These are phyloP conservation scores for Beauveria brongniartii DNA, from an alignment of 2,329 filamentous ascomycete genomes.

Conservation along the genomic window DNA sequence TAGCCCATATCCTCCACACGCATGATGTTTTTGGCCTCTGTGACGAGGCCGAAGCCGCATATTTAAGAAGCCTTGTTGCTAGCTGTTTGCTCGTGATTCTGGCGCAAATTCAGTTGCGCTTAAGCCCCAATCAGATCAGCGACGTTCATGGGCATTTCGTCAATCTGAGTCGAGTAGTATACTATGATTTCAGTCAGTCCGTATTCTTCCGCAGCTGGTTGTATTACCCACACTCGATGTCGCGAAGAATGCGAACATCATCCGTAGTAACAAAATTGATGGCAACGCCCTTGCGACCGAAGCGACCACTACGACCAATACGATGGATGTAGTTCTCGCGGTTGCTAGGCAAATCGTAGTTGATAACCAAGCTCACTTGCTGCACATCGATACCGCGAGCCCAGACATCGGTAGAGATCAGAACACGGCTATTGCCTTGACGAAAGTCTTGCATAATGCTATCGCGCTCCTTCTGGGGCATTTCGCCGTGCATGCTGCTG, in stretches of 20 bases:
- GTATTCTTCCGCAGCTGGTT: not conserved
- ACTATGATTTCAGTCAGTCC: slow-evolving; percentile 44
- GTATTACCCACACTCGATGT: slow-evolving; percentile 73
- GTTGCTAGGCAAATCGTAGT: slow-evolving; percentile 96
- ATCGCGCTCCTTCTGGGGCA: slow-evolving; percentile 97
- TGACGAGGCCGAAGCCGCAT: not conserved
- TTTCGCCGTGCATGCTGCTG: slow-evolving; percentile 97
- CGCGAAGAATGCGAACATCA: slow-evolving; percentile 91
- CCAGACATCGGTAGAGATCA: slow-evolving; percentile 98
- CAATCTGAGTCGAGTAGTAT: slow-evolving; percentile 94
- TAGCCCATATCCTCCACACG: slow-evolving; percentile 10
- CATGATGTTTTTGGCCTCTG: not conserved
- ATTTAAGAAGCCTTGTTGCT: no score
- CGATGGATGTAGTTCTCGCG: slow-evolving; percentile 99
- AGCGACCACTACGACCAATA: slow-evolving; percentile 90
- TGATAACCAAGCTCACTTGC: slow-evolving; percentile 96
- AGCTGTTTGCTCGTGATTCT: not conserved
- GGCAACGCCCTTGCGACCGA: slow-evolving; percentile 95
- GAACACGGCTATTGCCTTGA: slow-evolving; percentile 88
- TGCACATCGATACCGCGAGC: slow-evolving; percentile 98
- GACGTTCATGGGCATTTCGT: slow-evolving; percentile 98
- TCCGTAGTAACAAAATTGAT: slow-evolving; percentile 99
- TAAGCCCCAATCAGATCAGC: slow-evolving; percentile 47
- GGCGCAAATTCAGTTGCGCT: slow-evolving; percentile 5
- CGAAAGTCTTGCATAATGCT: slow-evolving; percentile 99